Conservation (phyloP, 148 eudicot genomes). For the Cornus kousa region DNA sequence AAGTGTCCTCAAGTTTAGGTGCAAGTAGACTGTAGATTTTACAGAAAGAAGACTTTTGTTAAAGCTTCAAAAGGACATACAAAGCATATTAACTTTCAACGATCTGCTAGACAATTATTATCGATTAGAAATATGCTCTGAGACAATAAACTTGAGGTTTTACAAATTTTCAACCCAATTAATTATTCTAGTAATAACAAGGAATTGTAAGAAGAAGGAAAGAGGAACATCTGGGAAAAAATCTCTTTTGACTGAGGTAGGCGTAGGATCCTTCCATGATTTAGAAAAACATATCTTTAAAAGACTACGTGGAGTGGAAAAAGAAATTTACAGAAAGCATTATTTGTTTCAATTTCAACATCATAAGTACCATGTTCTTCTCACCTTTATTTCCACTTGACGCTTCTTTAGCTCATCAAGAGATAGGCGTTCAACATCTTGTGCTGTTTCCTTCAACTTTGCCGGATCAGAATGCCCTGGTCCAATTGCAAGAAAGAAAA, state of each 20-base stretch:
- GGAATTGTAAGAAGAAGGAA: no score
- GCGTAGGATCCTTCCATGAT: background rate
- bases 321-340: background rate
- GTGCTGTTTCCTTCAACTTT: constrained; percentile 69
- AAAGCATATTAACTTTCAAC: background rate
- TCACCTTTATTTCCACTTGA: constrained; percentile 74
- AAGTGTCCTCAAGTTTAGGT: background rate
- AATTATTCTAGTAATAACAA: no score
- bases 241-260: background rate
- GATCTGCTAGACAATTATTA: no score
- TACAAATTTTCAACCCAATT: no score
- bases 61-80: background rate
- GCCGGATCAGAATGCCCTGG: constrained; percentile 91
- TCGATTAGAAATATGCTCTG: no score
- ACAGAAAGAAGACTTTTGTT: background rate
- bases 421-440: constrained; percentile 57
- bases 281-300: background rate
- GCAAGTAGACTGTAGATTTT: background rate
- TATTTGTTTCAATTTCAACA: background rate
- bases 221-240: no score
- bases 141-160: no score
- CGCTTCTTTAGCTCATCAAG: constrained; percentile 66
- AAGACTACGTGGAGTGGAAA: background rate
- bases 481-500: constrained; percentile 13
- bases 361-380: background rate